Conservation (phyloP, 1,284 basidiomycete species). For the Moesziomyces aphidis region DNA sequence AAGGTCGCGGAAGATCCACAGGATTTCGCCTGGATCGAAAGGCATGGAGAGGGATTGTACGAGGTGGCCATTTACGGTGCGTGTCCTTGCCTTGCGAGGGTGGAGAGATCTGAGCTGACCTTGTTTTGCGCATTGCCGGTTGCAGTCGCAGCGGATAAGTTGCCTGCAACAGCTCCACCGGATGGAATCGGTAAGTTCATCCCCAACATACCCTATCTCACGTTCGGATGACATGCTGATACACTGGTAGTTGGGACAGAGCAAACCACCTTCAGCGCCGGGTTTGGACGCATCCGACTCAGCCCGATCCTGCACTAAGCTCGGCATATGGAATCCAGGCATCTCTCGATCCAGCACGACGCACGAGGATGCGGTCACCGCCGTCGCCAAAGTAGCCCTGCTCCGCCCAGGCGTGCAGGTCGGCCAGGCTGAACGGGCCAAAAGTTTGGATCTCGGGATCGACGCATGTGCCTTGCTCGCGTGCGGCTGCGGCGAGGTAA, state of each 20-base stretch:
- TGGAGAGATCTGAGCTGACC: no score
- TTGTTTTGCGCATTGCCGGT: no score
- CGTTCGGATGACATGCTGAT: background rate
- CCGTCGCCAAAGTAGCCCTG: conserved; percentile 63
- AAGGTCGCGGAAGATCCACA: conserved; percentile 47
- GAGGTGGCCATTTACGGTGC: conserved; percentile 46
- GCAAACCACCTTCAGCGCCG: conserved; percentile 29
- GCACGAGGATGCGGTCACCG: conserved; percentile 55
- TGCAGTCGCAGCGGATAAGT: conserved; percentile 37
- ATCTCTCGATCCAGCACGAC: conserved; percentile 24
- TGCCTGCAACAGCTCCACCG: conserved; percentile 33
- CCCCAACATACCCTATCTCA: background rate
- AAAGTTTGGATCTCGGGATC: conserved; percentile 55
- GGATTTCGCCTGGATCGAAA: conserved; percentile 39
- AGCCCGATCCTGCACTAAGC: conserved; percentile 35
- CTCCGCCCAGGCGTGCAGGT: conserved; percentile 54
- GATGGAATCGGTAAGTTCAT: conserved; percentile 43
- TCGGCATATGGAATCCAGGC: conserved; percentile 27
- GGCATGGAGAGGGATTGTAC: conserved; percentile 47
- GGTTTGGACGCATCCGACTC: conserved; percentile 26
- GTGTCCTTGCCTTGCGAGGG: background rate
- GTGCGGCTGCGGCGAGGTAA: conserved; percentile 56
- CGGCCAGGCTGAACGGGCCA: conserved; percentile 54
- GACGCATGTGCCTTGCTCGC: conserved; percentile 23
- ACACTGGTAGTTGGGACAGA: conserved; percentile 4